These are phyloP conservation scores for Selaginella moellendorffii DNA, from an alignment of 75 land plant genomes.

Conservation along the genomic window DNA sequence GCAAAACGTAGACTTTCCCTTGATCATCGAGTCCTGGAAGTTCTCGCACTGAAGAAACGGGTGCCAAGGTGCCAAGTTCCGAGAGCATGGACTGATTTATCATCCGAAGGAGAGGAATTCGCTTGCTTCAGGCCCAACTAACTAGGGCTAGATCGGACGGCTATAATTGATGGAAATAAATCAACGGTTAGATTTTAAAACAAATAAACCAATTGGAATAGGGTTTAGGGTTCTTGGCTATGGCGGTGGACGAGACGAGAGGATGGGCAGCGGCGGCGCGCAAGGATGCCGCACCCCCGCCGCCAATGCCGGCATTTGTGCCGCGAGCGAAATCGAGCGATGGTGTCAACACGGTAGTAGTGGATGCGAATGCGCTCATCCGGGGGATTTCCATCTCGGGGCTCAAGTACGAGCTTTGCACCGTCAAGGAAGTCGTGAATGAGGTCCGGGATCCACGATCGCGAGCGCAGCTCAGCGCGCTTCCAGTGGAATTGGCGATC, in stretches of 20 bases:
- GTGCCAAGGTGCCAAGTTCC: no score
- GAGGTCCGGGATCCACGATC: constrained; percentile 76
- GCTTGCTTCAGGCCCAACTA: no score
- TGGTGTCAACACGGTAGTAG: constrained; percentile 57
- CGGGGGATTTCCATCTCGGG: constrained; percentile 18
- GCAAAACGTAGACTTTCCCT: no score
- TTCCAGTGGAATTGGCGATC: constrained; percentile 43
- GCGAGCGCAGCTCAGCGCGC: constrained; percentile 44
- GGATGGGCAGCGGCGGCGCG: constrained; percentile 4
- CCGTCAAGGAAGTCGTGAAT: constrained; percentile 55
- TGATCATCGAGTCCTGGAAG: no score
- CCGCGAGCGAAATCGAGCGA: constrained; percentile 13
- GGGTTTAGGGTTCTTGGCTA: background rate
- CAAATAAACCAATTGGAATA: no score
- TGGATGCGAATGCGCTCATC: constrained; percentile 80
- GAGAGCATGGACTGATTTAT: no score
- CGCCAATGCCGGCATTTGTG: constrained; percentile 9
- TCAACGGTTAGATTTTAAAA: no score
- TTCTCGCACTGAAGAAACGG: no score
- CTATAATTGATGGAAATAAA: no score
- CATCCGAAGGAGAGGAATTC: no score
- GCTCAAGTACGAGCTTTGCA: constrained; percentile 38
- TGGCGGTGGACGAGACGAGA: background rate
- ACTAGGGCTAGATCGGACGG: no score
- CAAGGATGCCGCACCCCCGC: background rate